Base-by-base conservation (phyloP, 495 filamentous ascomycete genomes). In the Entonaema liquescens region DNA sequence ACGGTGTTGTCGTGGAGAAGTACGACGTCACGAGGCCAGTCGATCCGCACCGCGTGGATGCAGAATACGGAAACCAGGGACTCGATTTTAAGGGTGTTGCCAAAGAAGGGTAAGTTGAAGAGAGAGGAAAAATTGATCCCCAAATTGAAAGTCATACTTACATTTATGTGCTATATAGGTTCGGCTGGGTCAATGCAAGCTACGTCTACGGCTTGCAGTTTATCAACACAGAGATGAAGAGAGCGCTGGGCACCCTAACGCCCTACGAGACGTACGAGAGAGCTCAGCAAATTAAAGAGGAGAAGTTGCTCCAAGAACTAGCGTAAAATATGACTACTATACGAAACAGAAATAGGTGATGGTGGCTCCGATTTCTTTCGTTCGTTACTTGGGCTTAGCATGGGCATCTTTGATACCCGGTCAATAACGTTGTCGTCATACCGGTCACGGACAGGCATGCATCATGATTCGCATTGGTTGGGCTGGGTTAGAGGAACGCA, bases 171-270 rank as follows among this genome's bases (percentile, higher is more conserved):
- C 17, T 71, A 28, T 68, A 29, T 70, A 99, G 95, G 40, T 99
- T 99, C 75, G 95, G 95, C 21, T 99, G 95, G 95, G 96, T 97
- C 74, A 99, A 99, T 74, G 95, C 94, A 65, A 97, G 93, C 74
- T 98, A 94, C 76, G 89, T 98, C 50, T 93, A 93, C 74, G 95
- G 95, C 52, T 82, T 98, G 36, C 89, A 92, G 42, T 88, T 97
- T 68, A 82, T 97, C 53, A 93, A 90, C 68, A 89, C 90, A 9
- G 93, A 96, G 77, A 92, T 93, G 87, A 88, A 87, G 76, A 89
- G 94, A 49, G 92, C 95, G 0, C 84, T 99, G 17, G 94, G 93
- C 67, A 88, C 92, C 13, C 86, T 94, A 62, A 95, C 93, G 3
- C 88, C 91, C 2, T 98, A 90, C 68, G 91, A 95, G 42, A 90